Evolutionary conservation across 176 grass and related monocot species (phyloP).

Genomic region (Alloteropsis semialata): DNA sequence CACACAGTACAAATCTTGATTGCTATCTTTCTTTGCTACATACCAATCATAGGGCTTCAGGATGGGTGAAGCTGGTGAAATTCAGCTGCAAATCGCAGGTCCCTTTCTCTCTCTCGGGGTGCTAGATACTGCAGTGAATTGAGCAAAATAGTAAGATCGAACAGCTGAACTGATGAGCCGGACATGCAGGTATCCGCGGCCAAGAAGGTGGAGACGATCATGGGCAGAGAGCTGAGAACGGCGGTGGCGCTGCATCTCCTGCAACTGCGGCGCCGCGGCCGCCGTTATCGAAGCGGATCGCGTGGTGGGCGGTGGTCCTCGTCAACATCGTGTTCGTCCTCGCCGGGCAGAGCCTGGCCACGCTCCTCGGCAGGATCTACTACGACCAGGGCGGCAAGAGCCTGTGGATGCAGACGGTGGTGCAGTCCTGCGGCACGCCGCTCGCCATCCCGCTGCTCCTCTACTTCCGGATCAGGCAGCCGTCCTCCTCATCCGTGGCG

Average conservation of each 20-base stretch:
- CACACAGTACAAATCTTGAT: background rate
- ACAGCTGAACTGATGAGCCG: background rate
- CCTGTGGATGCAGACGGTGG: slow-evolving; percentile 44
- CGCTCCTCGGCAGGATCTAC: slow-evolving; percentile 46
- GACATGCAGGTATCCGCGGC: slow-evolving; percentile 22
- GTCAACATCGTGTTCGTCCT: slow-evolving; percentile 43
- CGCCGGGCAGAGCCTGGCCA: slow-evolving; percentile 39
- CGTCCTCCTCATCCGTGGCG: background rate
- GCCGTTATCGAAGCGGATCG: slow-evolving; percentile 13
- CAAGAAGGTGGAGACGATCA: background rate
- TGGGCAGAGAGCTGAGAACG: background rate
- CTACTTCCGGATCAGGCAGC: slow-evolving; percentile 19
- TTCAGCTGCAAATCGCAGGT: slow-evolving; percentile 49
- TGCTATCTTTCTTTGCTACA: background rate
- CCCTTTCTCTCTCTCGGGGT: background rate
- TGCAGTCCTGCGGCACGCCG: slow-evolving; percentile 53
- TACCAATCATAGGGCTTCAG: background rate
- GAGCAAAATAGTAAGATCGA: background rate
- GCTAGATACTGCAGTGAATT: background rate
- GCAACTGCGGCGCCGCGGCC: background rate
- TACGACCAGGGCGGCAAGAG: slow-evolving; percentile 57
- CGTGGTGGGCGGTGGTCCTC: slow-evolving; percentile 37
- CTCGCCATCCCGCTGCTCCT: slow-evolving; percentile 34
- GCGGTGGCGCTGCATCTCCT: background rate
- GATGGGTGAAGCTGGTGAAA: slow-evolving; percentile 42